Conservation (phyloP, 805 yeast genomes). For the Blastobotrys peoriensis region DNA sequence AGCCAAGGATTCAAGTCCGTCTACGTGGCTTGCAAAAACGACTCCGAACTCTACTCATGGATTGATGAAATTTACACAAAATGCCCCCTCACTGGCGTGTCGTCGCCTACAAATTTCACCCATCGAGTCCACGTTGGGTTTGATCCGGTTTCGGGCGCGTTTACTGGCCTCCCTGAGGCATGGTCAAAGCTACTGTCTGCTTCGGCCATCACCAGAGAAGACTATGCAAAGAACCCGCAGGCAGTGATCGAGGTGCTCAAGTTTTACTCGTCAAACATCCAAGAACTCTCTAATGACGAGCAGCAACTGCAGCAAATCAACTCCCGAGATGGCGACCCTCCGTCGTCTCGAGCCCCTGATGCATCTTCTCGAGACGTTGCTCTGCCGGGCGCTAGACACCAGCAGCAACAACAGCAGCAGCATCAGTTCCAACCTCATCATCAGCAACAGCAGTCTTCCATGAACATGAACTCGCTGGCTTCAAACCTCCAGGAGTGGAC, state of each 20-base stretch:
- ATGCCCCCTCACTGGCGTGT: slow-evolving; percentile 48
- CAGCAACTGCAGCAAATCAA: slow-evolving; percentile 13
- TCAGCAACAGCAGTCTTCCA: not conserved
- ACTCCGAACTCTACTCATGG: slow-evolving; percentile 82
- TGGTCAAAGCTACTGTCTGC: slow-evolving; percentile 83
- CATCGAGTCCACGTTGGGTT: slow-evolving; percentile 95
- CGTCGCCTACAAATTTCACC: slow-evolving; percentile 90
- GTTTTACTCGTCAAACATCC: slow-evolving; percentile 43
- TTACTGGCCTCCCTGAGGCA: slow-evolving; percentile 86
- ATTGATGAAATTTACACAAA: slow-evolving; percentile 65
- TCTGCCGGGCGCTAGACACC: not conserved
- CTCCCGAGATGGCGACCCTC: slow-evolving; percentile 14
- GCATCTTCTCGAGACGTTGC: slow-evolving; percentile 3
- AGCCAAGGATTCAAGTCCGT: slow-evolving; percentile 49
- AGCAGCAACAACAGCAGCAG: not conserved
- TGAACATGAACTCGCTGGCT: slow-evolving; percentile 5
- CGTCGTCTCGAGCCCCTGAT: slow-evolving; percentile 17
- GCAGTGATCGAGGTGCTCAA: slow-evolving; percentile 90
- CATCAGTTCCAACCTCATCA: slow-evolving; percentile 1
- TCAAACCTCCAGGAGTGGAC: slow-evolving; percentile 23
- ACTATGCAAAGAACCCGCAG: slow-evolving; percentile 86
- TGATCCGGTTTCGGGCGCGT: slow-evolving; percentile 76
- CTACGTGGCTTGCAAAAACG: slow-evolving; percentile 67
- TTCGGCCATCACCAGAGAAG: slow-evolving; percentile 81
- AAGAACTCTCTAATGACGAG: slow-evolving; percentile 3